Evolutionary conservation across 129 eudicot genomes (phyloP).

Genomic region (Helichrysum umbraculigerum): DNA sequence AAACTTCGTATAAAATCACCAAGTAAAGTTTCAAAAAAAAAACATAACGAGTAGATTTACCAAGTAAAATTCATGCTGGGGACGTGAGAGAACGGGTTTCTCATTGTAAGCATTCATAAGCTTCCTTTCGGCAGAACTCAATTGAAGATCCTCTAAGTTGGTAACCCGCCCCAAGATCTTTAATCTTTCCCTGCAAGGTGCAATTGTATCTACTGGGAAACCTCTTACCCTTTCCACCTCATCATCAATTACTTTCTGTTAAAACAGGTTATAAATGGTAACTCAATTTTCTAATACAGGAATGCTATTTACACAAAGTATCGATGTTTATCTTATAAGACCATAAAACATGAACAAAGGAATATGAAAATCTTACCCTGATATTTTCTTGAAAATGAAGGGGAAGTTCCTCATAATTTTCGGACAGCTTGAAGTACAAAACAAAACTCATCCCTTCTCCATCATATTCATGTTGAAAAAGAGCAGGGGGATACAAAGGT

Average conservation of each 20-base stretch:
- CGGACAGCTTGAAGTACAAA: slow-evolving; percentile 84
- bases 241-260: slow-evolving; percentile 77
- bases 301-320: not conserved
- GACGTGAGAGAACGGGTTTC: slow-evolving; percentile 95
- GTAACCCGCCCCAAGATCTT: slow-evolving; percentile 82
- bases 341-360: not conserved
- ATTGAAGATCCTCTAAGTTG: slow-evolving; percentile 73
- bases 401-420: slow-evolving; percentile 70
- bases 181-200: slow-evolving; percentile 85
- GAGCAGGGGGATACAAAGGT: slow-evolving; percentile 76
- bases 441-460: slow-evolving; percentile 92
- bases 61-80: slow-evolving; percentile 91
- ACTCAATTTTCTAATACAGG: not conserved
- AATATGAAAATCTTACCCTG: slow-evolving; percentile 50
- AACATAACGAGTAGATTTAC: slow-evolving; percentile 38
- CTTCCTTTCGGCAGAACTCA: slow-evolving; percentile 82
- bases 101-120: slow-evolving; percentile 93
- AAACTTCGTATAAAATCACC: not conserved
- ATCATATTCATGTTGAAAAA: slow-evolving; percentile 78
- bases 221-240: slow-evolving; percentile 81
- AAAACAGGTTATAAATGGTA: not conserved
- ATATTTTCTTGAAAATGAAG: slow-evolving; percentile 75
- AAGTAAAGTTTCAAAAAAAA: not conserved
- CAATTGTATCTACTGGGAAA: slow-evolving; percentile 68
- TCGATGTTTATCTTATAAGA: not conserved